Percentiles rank a stretch among this genome's conserved stretches.
Evolutionary conservation across 1,139 yeast species (phyloP).

Genomic region (Blastobotrys proliferans): DNA sequence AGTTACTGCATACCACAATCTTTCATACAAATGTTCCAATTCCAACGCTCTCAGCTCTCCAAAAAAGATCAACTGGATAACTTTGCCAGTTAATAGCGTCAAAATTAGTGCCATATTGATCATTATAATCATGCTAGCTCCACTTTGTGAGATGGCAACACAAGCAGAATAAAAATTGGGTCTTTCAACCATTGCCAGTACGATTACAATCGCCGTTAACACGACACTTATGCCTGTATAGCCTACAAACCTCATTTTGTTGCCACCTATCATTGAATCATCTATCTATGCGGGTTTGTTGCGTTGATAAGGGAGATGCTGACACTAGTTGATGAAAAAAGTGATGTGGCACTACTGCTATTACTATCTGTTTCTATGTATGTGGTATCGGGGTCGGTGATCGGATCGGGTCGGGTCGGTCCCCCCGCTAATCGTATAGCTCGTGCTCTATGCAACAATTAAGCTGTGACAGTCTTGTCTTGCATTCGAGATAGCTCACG

Average conservation of each 20-base stretch:
- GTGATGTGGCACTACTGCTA: too few species aligned
- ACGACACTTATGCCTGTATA: constrained; percentile 22
- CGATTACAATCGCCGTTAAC: constrained; percentile 33
- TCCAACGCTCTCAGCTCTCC: constrained; percentile 77
- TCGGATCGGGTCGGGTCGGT: too few species aligned
- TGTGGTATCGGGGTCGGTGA: too few species aligned
- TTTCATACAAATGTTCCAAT: constrained; percentile 69
- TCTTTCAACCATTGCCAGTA: constrained; percentile 35
- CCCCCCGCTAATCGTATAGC: too few species aligned
- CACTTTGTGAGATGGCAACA: constrained; percentile 43
- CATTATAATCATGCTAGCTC: constrained; percentile 39
- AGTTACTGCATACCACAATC: constrained; percentile 60
- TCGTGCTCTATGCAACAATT: too few species aligned
- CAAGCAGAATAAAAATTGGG: constrained; percentile 46
- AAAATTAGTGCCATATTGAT: constrained; percentile 43
- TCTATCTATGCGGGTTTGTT: too few species aligned
- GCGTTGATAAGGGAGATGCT: not conserved
- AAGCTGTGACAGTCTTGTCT: too few species aligned
- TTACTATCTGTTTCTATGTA: too few species aligned
- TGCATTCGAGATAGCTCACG: too few species aligned
- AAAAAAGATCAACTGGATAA: constrained; percentile 53
- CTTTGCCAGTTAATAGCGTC: constrained; percentile 41
- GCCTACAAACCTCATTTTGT: constrained; percentile 26
- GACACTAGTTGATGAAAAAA: not conserved
- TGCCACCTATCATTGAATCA: constrained; percentile 4